Base-by-base conservation (phyloP, 176 grass and related monocot genomes). In the Paspalum notatum region DNA sequence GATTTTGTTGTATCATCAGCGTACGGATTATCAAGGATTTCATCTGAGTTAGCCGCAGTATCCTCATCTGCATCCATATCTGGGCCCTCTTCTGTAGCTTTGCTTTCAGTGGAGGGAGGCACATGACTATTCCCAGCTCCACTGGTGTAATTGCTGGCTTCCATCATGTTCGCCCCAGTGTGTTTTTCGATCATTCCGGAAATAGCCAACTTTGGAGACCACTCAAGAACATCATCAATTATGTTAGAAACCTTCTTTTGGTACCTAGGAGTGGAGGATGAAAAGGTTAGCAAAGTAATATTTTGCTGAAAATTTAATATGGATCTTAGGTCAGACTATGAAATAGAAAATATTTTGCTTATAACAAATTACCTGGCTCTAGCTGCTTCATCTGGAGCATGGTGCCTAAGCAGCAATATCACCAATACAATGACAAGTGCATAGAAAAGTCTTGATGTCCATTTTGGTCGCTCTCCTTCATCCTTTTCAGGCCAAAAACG, bases 191-290 rank as follows among this genome's bases (percentile, higher is more conserved):
- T 98, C 92, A 98, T 98, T 54, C 92, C 96, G 52, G 96, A 95
- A 72, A 98, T 69, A 75, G 96, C 96, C 44, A 98, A 74, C 44
- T 95, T 98, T 8, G 96, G 96, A 39, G 96, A 98, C 96, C 96
- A 98, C 74, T 98, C 96, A 62, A 98, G 92, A 75, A 98, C 96
- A 84, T 98, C 96, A 65, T 98, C 96, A 48, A 98, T 98, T 89
- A 98, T 98, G 74, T 98, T 98, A 64, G 93, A 98, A 81, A 98
- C 96, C 92, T 90, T 95, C 92, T 95, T 98, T 80, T 98, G 96
- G 81, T 98, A 98, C 88, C 96, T 98, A 81, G 48, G 51, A 58
- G 47, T 40, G 43, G 56, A 67, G 32, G 61, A 43, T 68, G 21
- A 74, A 71, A 84, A 85, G 72, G 58, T 84, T 25, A 78, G n/a